Evolutionary conservation across 2,329 filamentous ascomycete genomes (phyloP), one percentile per base, ranked within the genome.

Genomic region (Xylariales sp.): DNA sequence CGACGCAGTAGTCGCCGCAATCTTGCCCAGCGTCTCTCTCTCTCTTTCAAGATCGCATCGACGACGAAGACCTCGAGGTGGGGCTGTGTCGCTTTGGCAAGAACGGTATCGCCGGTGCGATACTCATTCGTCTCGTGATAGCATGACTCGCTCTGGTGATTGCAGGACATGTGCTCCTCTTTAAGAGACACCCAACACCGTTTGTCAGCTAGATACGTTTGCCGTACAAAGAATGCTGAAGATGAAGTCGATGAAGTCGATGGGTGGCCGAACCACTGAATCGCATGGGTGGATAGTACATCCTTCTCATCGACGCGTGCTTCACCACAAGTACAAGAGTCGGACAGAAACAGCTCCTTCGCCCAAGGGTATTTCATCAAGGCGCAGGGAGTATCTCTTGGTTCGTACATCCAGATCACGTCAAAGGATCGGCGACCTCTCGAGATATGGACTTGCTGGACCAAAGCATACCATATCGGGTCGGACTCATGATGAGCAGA

Each of bases 261-360:
- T 0, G 78, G 73, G 1, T 61, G 58, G 0, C 70, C 70, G 5
- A 78, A 76, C 60, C 78, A 82, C 46, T 76, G 69, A 0, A 90
- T 71, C 0, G 68, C 48, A 29, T 84, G 74, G 2, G 74, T 74
- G 0, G 68, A 70, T 0, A 79, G 52, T 1, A 89, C 66, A 24
- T 87, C 73, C 0, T 71, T 60, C 1, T 73, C 69, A 0, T 66
- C 50, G 3, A 87, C 67, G 20, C 70, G 69, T 0, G 63, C 44
- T 1, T 48, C 55, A 0, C 65, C 57, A 47, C 87, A 93, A 1
- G 82, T 84, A 61, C 88, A 91, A 44, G 89, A 80, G 38, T 88
- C 78, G 0, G 82, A 87, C 0, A 91, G 61, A 46, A 93, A 93
- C 0, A 93, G 60, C 59, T 94, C 87, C 38, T 89, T 86, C 0